These are phyloP conservation scores for Blastobotrys capitulatus DNA, from an alignment of 1,139 yeast species.

Conservation along the genomic window DNA sequence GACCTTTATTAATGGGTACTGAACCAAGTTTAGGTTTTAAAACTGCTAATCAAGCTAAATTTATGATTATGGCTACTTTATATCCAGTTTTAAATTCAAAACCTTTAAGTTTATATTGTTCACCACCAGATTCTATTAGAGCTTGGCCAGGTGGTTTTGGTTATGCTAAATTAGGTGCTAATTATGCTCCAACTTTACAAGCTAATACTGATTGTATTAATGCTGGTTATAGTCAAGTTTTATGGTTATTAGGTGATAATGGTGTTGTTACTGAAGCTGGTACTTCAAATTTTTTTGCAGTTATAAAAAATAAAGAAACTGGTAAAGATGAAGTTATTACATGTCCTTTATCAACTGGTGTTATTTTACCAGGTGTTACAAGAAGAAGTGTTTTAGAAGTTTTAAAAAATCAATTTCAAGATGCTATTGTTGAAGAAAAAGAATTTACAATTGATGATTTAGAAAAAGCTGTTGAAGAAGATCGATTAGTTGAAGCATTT, in stretches of 20 bases:
- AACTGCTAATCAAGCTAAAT: constrained; percentile 36
- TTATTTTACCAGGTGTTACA: constrained; percentile 43
- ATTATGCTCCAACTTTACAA: constrained; percentile 42
- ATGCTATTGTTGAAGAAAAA: constrained; percentile 34
- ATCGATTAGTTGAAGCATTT: constrained; percentile 40
- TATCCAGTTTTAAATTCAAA: constrained; percentile 29
- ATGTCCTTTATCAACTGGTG: constrained; percentile 40
- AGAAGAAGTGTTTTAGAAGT: constrained; percentile 40
- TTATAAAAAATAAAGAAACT: constrained; percentile 29
- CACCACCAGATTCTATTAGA: constrained; percentile 37
- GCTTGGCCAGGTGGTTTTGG: constrained; percentile 48
- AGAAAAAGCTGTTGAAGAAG: constrained; percentile 34
- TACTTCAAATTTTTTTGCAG: constrained; percentile 42
- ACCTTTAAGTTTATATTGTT: constrained; percentile 36
- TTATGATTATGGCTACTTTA: constrained; percentile 38
- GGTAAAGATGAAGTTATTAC: constrained; percentile 40
- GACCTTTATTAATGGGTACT: constrained; percentile 33
- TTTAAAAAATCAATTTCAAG: constrained; percentile 26
- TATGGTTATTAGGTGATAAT: constrained; percentile 41
- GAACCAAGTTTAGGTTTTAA: constrained; percentile 38
- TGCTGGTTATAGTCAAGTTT: constrained; percentile 40
- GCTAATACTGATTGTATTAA: constrained; percentile 36
- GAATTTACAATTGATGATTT: constrained; percentile 38
- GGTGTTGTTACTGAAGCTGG: constrained; percentile 44
- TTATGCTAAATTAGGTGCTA: constrained; percentile 42